phyloP scores from a whole-genome alignment of 805 yeast genomes.

The Brettanomyces nanus region DNA sequence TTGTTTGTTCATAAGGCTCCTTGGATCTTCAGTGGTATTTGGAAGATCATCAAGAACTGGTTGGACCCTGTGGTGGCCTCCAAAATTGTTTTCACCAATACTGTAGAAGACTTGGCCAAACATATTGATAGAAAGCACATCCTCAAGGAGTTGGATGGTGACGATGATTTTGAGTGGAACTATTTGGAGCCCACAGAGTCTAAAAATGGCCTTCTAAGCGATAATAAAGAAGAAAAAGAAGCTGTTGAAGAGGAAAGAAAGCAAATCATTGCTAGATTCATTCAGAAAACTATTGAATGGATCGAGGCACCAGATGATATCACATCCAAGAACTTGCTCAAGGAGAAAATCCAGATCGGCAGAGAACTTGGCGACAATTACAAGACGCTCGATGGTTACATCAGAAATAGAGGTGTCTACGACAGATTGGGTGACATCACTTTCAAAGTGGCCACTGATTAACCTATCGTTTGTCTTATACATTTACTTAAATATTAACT shows the following conservation, averaged over 20 bases:
- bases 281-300: constrained; percentile 71
- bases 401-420: constrained; percentile 69
- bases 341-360: constrained; percentile 47
- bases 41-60: constrained; percentile 92
- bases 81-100: constrained; percentile 78
- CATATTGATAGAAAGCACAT: constrained; percentile 52
- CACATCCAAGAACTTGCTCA: constrained; percentile 39
- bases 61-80: constrained; percentile 93
- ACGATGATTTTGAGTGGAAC: constrained; percentile 45
- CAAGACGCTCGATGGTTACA: constrained; percentile 65
- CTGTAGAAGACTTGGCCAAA: constrained; percentile 54
- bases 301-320: constrained; percentile 50
- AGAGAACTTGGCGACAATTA: constrained; percentile 53
- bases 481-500: too few relatives aligned
- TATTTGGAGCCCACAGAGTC: constrained; percentile 56
- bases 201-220: constrained; percentile 42
- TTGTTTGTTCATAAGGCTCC: constrained; percentile 90
- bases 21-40: constrained; percentile 91
- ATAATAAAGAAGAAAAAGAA: constrained; percentile 36
- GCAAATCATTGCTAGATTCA: constrained; percentile 42
- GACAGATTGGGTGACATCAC: constrained; percentile 57
- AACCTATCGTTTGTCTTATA: background rate
- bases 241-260: constrained; percentile 43
- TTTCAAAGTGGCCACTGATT: constrained; percentile 9
- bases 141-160: constrained; percentile 72